Base-by-base conservation (phyloP, 805 yeast species). In the Saccharomycopsis oosterbeekiorum region DNA sequence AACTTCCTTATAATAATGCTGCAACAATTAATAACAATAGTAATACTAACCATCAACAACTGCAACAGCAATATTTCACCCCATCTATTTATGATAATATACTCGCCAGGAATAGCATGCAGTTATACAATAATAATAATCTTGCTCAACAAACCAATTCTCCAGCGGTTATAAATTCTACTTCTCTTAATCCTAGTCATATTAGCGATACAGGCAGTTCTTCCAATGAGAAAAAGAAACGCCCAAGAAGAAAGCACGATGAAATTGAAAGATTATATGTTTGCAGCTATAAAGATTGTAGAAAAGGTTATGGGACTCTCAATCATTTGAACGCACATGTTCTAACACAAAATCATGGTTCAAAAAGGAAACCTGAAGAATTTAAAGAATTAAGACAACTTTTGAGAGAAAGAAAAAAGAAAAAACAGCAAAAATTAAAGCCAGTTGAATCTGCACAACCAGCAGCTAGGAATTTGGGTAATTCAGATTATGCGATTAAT, bases 311-410 rank as follows among this genome's bases (percentile, higher is more conserved):
- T 66, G 86, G 86, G 14, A 83, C 86, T 4, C 73, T 82, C 50
- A 82, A 83, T 67, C 86, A 82, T 68, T 70, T 82, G 41, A 82
- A 82, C 65, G 82, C 84, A 14, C 86, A 82, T 67, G 79, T 82
- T 42, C 67, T 74, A 1, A 73, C 79, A 64, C 84, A 83, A 62
- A 74, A 73, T 15, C 86, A 82, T 68, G 86, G 86, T 10, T 70
- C 73, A 19, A 82, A 80, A 68, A 73, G 86, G 41, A 70, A 72
- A 42, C 84, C 86, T 0, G 78, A 78, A 47, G 86, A 83, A 68
- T 82, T 83, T 68, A 75, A 76, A 65, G 79, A 78, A 62, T 72
- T 81, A 40, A 73, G 85, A 58, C 78, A 73, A 56, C 69, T 73
- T 59, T 70, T 79, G 66, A 76, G 76, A 65, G 74, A 73, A 60